Evolutionary conservation across 2,329 filamentous ascomycete genomes (phyloP).

Genomic region (Fusarium chuoi): DNA sequence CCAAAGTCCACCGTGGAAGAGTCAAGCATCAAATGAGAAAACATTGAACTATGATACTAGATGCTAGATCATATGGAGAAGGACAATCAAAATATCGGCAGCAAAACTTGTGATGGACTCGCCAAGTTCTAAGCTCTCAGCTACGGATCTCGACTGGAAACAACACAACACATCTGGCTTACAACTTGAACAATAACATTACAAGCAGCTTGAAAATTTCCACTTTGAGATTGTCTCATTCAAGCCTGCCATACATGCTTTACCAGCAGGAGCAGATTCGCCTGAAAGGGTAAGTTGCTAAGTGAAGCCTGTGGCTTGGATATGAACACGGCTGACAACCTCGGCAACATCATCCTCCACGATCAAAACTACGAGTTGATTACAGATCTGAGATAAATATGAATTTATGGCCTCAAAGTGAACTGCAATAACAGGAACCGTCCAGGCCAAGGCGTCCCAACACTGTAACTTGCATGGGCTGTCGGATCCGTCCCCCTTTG

Average conservation of each 20-base stretch:
- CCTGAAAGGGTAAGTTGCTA: not conserved
- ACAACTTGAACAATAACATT: not conserved
- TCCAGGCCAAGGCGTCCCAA: not conserved
- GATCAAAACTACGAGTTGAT: not conserved
- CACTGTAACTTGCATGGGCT: not conserved
- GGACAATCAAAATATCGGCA: not conserved
- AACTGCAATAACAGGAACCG: not conserved
- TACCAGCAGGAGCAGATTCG: rapidly evolving
- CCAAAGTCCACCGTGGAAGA: not conserved
- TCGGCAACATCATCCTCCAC: not conserved
- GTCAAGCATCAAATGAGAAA: no score
- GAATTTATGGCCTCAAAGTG: rapidly evolving
- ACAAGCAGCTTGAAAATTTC: not conserved
- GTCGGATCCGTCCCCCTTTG: not conserved
- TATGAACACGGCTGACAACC: not conserved
- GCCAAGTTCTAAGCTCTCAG: not conserved
- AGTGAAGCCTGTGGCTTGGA: not conserved
- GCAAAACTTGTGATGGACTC: rapidly evolving
- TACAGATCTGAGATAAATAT: not conserved
- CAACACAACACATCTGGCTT: not conserved
- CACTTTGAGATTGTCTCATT: not conserved
- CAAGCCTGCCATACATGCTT: not conserved
- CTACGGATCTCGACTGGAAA: not conserved
- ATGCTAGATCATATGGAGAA: not conserved
- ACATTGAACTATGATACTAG: not conserved